These are phyloP conservation scores for Acephala macrosclerotiorum DNA, from an alignment of 2,329 filamentous ascomycete species.

Conservation along the genomic window DNA sequence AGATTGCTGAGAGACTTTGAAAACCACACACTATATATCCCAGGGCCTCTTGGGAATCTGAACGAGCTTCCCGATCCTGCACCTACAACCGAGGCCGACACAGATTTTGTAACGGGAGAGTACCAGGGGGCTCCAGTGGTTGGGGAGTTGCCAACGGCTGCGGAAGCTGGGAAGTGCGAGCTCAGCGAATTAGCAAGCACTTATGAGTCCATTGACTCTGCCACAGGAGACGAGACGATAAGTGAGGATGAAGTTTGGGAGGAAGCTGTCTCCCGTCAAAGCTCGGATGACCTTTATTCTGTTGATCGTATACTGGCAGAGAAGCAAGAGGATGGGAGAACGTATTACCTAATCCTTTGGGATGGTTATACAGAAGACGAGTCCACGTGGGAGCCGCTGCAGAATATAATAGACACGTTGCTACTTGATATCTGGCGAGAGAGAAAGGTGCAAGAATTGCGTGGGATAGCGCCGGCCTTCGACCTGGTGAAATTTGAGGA, in stretches of 20 bases:
- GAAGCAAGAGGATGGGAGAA: constrained; percentile 4
- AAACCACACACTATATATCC: constrained; percentile 21
- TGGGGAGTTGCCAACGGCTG: too few species aligned
- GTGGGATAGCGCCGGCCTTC: not conserved
- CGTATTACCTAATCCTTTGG: not conserved
- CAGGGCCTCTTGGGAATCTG: constrained; percentile 1
- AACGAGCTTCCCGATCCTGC: not conserved
- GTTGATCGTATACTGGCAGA: constrained; percentile 6
- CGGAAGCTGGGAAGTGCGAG: not conserved
- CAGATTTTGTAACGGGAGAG: too few species aligned
- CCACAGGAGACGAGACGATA: not conserved
- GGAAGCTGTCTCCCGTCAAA: not conserved
- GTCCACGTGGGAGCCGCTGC: too few species aligned
- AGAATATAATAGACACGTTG: too few species aligned
- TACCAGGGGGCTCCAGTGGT: too few species aligned
- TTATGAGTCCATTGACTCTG: constrained; percentile 5
- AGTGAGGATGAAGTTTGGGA: constrained; percentile 3
- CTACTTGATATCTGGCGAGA: not conserved
- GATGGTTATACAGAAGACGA: too few species aligned
- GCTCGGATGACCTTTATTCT: not conserved
- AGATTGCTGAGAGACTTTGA: constrained; percentile 21
- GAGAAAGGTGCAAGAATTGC: constrained; percentile 1
- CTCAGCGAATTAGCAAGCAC: not conserved
- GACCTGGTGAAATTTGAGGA: constrained; percentile 4
- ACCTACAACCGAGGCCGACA: constrained; percentile 4